A percentile compares a stretch with the other conserved stretches of the same genome.
Conservation (phyloP, 2,329 filamentous ascomycete genomes). For the Pseudovirgaria hyperparasitica region DNA sequence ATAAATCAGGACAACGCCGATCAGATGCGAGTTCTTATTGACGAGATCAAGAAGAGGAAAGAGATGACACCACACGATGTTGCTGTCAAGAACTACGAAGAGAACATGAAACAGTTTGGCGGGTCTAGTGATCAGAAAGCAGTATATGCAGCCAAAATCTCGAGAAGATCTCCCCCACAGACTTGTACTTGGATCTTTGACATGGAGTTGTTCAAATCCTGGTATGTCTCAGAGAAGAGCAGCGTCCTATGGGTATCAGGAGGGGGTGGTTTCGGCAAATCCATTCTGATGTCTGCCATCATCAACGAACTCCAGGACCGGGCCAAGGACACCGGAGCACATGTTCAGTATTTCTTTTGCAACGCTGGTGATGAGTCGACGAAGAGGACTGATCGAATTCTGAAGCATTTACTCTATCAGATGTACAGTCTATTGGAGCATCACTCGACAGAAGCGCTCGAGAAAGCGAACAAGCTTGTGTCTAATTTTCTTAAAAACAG, state of each 20-base stretch:
- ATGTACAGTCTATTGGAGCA: background rate
- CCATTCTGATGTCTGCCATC: conserved; percentile 2
- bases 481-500: conserved; percentile 1
- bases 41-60: background rate
- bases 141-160: background rate
- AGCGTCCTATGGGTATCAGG: conserved; percentile 3
- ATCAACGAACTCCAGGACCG: conserved; percentile 1
- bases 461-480: conserved; percentile 2
- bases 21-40: background rate
- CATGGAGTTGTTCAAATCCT: background rate
- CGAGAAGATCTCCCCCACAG: background rate
- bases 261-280: conserved; percentile 3
- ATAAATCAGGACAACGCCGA: background rate
- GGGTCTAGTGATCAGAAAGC: conserved; percentile 1
- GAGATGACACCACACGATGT: conserved; percentile 1
- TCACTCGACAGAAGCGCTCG: background rate
- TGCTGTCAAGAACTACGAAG: conserved; percentile 1
- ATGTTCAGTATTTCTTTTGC: conserved; percentile 2
- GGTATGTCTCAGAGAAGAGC: background rate
- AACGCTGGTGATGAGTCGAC: conserved; percentile 1
- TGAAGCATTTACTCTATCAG: background rate
- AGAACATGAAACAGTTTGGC: conserved; percentile 1
- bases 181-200: conserved; percentile 3
- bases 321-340: background rate
- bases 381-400: conserved; percentile 1